Conservation (phyloP, 129 eudicot species). For the Artemisia annua region DNA sequence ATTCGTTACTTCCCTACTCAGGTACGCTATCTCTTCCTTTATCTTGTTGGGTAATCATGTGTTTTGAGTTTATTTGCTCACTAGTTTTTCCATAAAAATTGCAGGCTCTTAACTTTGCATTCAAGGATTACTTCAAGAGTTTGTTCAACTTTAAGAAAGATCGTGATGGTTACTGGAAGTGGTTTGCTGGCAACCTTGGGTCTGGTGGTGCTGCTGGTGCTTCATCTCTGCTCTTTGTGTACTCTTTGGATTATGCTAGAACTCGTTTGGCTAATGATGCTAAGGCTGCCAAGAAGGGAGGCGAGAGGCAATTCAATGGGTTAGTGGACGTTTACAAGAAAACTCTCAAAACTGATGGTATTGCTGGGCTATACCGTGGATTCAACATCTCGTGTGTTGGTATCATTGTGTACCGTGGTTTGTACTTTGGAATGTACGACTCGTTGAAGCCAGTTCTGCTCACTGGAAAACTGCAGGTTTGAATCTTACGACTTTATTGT, state of each 20-base stretch:
- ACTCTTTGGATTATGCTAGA: conserved; percentile 63
- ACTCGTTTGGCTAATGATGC: conserved; percentile 64
- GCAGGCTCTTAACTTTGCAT: conserved; percentile 70
- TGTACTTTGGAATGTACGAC: conserved; percentile 64
- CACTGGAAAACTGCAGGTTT: conserved; percentile 50
- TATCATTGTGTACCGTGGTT: conserved; percentile 59
- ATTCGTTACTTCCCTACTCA: conserved; percentile 4
- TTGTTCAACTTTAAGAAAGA: conserved; percentile 59
- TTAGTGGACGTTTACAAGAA: conserved; percentile 59
- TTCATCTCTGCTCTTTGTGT: conserved; percentile 50
- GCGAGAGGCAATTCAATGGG: conserved; percentile 64
- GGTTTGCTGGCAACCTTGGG: conserved; percentile 59
- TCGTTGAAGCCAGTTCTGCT: conserved; percentile 54
- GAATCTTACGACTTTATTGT: neutral
- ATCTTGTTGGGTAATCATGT: too few species aligned
- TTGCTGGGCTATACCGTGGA: conserved; percentile 57
- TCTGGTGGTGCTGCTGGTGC: conserved; percentile 76
- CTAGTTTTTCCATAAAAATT: neutral
- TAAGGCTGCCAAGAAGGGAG: conserved; percentile 63
- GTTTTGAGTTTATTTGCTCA: too few species aligned
- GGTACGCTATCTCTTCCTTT: neutral
- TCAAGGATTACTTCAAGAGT: conserved; percentile 67
- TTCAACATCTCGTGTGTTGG: conserved; percentile 61
- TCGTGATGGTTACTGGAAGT: conserved; percentile 60
- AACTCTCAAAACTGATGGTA: conserved; percentile 48